Percentiles rank a stretch among this genome's conserved stretches.
Evolutionary conservation across 192 early-diverging fungal genomes (phyloP).

Genomic region (Fimicolochytrium jonesii): DNA sequence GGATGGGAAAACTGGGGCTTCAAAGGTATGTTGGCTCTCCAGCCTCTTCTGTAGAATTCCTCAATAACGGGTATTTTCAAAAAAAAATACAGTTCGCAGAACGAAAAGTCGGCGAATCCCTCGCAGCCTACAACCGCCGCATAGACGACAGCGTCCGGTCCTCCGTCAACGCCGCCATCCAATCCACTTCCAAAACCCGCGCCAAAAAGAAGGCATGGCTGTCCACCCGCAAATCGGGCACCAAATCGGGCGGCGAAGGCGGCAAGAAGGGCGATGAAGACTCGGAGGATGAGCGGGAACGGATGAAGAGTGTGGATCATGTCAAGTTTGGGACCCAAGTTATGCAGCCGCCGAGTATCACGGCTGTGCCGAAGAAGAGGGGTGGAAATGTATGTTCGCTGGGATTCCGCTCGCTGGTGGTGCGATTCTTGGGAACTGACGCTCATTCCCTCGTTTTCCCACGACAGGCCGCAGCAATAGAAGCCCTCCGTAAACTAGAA

Average conservation of each 20-base stretch:
- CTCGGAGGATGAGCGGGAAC: constrained; percentile 7
- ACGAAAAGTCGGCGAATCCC: neutral
- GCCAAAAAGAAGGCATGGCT: constrained; percentile 25
- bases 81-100: neutral
- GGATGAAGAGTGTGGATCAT: neutral
- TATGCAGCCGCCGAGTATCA: constrained; percentile 22
- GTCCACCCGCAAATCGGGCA: too few relatives aligned
- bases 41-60: too few relatives aligned
- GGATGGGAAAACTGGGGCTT: neutral
- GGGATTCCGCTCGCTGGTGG: neutral
- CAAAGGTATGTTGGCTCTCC: too few relatives aligned
- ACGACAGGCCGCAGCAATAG: constrained; percentile 12
- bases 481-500: constrained; percentile 6
- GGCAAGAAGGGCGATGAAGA: too few relatives aligned
- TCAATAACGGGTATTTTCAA: too few relatives aligned
- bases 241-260: too few relatives aligned
- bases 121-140: constrained; percentile 13
- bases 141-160: constrained; percentile 18
- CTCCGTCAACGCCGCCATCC: constrained; percentile 14
- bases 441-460: neutral
- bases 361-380: constrained; percentile 22
- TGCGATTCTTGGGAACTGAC: neutral
- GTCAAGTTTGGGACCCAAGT: constrained; percentile 26
- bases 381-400: constrained; percentile 11
- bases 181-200: constrained; percentile 14